These are phyloP conservation scores for Yarrowia sp. DNA, from an alignment of 805 yeast species.

Conservation along the genomic window DNA sequence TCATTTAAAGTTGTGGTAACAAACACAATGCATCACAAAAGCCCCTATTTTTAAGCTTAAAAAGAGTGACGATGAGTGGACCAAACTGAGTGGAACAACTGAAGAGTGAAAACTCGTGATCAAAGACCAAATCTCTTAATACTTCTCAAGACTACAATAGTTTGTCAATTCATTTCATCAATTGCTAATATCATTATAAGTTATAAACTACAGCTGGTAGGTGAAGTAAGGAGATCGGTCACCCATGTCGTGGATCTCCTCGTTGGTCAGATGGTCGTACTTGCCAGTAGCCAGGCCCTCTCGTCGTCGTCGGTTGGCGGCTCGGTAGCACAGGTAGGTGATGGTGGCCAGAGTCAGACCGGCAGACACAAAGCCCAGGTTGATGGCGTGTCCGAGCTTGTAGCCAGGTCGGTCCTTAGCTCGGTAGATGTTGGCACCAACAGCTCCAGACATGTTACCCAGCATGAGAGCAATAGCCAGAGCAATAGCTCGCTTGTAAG, in stretches of 20 bases:
- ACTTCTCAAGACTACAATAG: no score
- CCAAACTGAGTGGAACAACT: no score
- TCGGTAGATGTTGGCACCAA: slow-evolving; percentile 61
- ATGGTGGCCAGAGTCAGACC: slow-evolving; percentile 45
- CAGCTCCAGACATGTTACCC: slow-evolving; percentile 70
- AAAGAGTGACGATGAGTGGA: no score
- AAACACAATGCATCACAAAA: no score
- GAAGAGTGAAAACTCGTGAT: no score
- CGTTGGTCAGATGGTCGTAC: slow-evolving; percentile 22
- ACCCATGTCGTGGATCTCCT: slow-evolving; percentile 35
- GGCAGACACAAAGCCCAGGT: slow-evolving; percentile 54
- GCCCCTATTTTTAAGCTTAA: no score
- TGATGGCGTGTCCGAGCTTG: slow-evolving; percentile 58
- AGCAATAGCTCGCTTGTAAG: slow-evolving; percentile 60
- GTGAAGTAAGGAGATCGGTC: slow-evolving; percentile 36
- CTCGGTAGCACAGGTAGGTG: slow-evolving; percentile 30
- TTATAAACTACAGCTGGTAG: slow-evolving; percentile 14
- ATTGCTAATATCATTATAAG: neutral
- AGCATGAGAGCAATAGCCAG: slow-evolving; percentile 65
- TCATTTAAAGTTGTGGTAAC: no score
- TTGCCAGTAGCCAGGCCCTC: slow-evolving; percentile 22
- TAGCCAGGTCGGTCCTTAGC: slow-evolving; percentile 61
- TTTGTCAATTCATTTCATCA: neutral
- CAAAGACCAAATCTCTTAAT: no score
- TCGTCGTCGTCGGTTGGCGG: slow-evolving; percentile 29